Evolutionary conservation across 495 filamentous ascomycete species (phyloP), one percentile per base, ranked within the genome.

Genomic region (Glarea lozoyensis): DNA sequence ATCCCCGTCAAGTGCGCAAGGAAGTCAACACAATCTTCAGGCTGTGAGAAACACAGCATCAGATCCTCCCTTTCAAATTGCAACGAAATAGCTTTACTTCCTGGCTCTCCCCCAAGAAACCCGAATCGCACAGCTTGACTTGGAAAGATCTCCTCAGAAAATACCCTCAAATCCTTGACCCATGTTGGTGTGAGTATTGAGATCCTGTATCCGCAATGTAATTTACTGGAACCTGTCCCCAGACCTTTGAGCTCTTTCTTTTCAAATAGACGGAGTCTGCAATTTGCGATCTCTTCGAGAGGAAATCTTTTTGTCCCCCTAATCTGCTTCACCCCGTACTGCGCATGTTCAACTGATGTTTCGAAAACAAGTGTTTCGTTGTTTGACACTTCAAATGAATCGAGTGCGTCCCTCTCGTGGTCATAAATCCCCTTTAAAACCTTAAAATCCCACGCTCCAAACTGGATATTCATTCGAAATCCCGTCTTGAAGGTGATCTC

Each of bases 381-480:
- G 20, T 70, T 60, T 17, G 73, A 65, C 0, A 76, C 72, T n/a
- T 78, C 75, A 13, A 88, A 68, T 42, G 69, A 79, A 10, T 69
- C 64, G 48, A 85, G 78, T 0, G 88, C 74, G 49, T 82, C 84
- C 23, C 72, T 72, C 16, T 78, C 81, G 48, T 89, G 85, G 37
- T 90, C 82, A 43, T 82, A 81, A 53, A 94, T 86, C 49, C 78
- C 79, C 75, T 81, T 86, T 12, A 92, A 59, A 18, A 69, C 77
- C 43, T 76, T 76, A 64, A 81, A 89, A 52, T 87, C 82, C 3
- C 70, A 65, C 52, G 86, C 81, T 7, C 65, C 63, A 61, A 83
- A 85, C 43, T 76, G 71, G 4, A 90, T 59, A 36, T 73, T 68
- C 22, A 89, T 51, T 35, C 78, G 65, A 48, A 86, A 82, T 2